Evolutionary conservation across 495 filamentous ascomycete species (phyloP), one percentile per base, ranked within the genome.

Genomic region (Neurospora sp.): DNA sequence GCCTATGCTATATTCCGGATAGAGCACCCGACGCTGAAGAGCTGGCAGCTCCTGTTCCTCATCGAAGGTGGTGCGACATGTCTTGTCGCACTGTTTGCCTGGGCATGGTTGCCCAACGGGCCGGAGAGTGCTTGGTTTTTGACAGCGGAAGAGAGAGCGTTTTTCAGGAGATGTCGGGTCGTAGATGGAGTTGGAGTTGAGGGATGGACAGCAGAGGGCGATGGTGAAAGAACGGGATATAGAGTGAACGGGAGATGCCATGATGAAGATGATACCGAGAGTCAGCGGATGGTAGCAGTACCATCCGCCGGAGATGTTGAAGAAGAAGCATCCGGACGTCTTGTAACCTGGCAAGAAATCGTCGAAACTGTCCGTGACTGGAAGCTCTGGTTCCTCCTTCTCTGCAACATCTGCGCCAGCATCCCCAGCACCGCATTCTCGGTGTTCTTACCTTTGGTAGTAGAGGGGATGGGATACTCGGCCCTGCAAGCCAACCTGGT

Each of bases 41-140:
- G 81, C 72, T 90, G 89, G 84, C 86, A 89, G 77, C 80, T 87
- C 20, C 81, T 90, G 5, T 90, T 90, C 75, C 74, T 90, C 72
- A 80, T 89, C 39, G 87, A 90, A 77, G 88, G 86, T 5, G 74
- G 74, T 3, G 72, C 83, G 10, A 90, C 87, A 6, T 81, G 87
- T 18, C 18, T 82, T 5, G 70, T 86, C 37, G 88, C 88, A 0
- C 70, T 85, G 5, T 70, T 81, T 1, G 83, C 85, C 7, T 86
- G 84, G 72, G 77, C 85, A 69, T 88, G 86, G 86, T 79, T 90
- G 0, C 85, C 88, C 2, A 79, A 80, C 6, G 84, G 82, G 1
- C 85, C 84, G 0, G 82, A 83, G 2, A 83, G 79, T 4, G 86
- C 88, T 0, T 90, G 89, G 89, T 90, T 89, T 77, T 79, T 90